Base-by-base conservation (phyloP, 345 rosid genomes). In the Punica granatum region DNA sequence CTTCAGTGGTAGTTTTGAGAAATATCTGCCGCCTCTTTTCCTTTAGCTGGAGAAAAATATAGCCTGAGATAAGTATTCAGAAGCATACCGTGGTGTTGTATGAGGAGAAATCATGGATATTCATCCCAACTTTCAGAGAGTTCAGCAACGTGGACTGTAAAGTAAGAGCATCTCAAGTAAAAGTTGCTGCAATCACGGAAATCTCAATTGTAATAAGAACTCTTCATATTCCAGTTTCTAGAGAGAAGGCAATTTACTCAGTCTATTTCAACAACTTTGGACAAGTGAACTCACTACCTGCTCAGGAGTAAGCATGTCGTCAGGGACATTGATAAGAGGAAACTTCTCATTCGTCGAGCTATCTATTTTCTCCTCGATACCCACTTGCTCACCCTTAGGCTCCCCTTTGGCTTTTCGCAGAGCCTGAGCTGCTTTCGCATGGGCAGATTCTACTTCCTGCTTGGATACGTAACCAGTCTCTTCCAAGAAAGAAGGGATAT, bases 381-480 rank as follows among this genome's bases (percentile, higher is more conserved):
- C 97, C 74, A 74, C 72, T 73, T 82, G 88, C 70, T 90, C 96
- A 61, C 63, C 69, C 73, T 88, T 87, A 21, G 85, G 86, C 76
- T 93, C 98, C 51, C 97, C 99, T 76, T 84, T 91, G 35, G 88
- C 88, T 81, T 88, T 94, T 65, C 91, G 79, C 71, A 94, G 80
- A 25, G 92, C 80, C 60, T 84, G 96, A 9, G 86, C 74, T 65
- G 80, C 85, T 80, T 89, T 90, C 7, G 21, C 37, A 49, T 84
- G 63, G 32, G 90, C 72, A 71, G 92, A 65, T 75, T 91, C 99
- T 75, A 91, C 73, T 80, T 94, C 97, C 79, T 80, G 92, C 85
- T 80, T 88, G 59, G 99, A 91, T 4, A 73, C 70, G 67, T 91
- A 94, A 62, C 97, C 97, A 8, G 92, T 91, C 53, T 77, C 83